These are phyloP conservation scores for Berberis vulgaris DNA, from an alignment of 164 flowering plant genomes.

Conservation along the genomic window DNA sequence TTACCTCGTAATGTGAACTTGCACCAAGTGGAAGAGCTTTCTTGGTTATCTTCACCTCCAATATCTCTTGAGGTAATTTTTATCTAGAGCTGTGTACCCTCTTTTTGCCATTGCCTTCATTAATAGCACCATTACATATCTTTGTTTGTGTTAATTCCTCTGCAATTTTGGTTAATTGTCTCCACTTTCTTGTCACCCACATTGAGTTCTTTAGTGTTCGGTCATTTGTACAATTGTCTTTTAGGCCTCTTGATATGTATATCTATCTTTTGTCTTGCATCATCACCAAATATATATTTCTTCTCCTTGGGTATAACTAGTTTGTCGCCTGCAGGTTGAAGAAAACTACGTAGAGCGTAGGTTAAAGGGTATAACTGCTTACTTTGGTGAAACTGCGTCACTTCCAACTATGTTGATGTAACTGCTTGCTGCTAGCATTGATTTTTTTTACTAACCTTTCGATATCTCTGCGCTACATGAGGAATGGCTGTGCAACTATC, in stretches of 20 bases:
- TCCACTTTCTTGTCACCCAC: background rate
- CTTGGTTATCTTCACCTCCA: slow-evolving; percentile 57
- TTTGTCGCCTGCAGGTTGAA: slow-evolving; percentile 32
- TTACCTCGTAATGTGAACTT: slow-evolving; percentile 47
- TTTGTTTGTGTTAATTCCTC: background rate
- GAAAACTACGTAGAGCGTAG: slow-evolving; percentile 28
- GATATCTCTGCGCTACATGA: too few relatives aligned
- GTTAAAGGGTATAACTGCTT: slow-evolving; percentile 44
- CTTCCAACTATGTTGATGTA: background rate
- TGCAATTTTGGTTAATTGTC: background rate
- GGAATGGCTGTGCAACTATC: too few relatives aligned
- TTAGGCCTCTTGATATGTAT: background rate
- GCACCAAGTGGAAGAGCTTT: slow-evolving; percentile 42
- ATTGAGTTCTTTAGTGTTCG: too few relatives aligned
- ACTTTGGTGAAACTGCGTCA: slow-evolving; percentile 34
- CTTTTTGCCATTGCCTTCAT: too few relatives aligned
- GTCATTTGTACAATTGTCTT: background rate
- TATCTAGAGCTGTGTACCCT: too few relatives aligned
- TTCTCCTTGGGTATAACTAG: background rate
- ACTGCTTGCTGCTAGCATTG: too few relatives aligned
- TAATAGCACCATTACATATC: background rate
- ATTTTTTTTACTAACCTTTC: too few relatives aligned
- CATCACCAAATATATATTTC: background rate
- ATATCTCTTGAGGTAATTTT: slow-evolving; percentile 33
- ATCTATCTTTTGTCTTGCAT: background rate